These are phyloP conservation scores for Dactylellina sp. DNA, from an alignment of 2,329 filamentous ascomycete species.

Conservation along the genomic window DNA sequence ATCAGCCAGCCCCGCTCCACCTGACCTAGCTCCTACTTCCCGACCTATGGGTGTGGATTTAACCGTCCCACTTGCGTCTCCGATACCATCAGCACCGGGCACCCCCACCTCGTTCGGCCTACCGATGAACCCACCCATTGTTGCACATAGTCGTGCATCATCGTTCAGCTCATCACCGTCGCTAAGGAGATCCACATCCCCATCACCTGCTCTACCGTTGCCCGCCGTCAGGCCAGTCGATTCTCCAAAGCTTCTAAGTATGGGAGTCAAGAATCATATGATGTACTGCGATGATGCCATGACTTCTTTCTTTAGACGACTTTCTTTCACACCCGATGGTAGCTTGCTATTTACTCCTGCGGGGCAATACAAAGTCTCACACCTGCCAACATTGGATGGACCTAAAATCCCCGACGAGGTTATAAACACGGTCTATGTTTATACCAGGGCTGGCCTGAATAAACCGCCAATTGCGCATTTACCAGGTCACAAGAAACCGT, in stretches of 20 bases:
- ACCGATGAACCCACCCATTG: conserved; percentile 95
- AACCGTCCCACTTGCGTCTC: conserved; percentile 77
- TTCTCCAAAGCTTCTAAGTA: conserved; percentile 80
- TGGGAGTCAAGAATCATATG: conserved; percentile 82
- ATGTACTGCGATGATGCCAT: conserved; percentile 97
- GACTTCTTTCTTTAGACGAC: conserved; percentile 92
- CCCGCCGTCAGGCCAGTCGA: conserved; percentile 96
- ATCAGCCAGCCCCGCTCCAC: conserved; percentile 89
- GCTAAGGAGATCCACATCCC: conserved; percentile 86
- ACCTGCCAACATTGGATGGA: conserved; percentile 74
- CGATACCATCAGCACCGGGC: conserved; percentile 88
- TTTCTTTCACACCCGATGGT: conserved; percentile 95
- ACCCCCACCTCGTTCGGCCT: conserved; percentile 89
- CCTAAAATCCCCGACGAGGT: conserved; percentile 83
- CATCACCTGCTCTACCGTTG: conserved; percentile 90
- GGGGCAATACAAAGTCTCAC: conserved; percentile 89
- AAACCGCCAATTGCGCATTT: conserved; percentile 95
- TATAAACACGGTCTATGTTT: conserved; percentile 98
- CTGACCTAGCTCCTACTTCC: conserved; percentile 77
- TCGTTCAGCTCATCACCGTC: conserved; percentile 85
- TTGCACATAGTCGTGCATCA: conserved; percentile 92
- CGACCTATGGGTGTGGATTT: conserved; percentile 67
- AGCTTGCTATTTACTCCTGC: conserved; percentile 93
- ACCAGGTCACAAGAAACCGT: conserved; percentile 97
- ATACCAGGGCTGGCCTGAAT: conserved; percentile 94